Evolutionary conservation across 169 alveolate species (phyloP).

Genomic region (Plasmodium gonderi): DNA sequence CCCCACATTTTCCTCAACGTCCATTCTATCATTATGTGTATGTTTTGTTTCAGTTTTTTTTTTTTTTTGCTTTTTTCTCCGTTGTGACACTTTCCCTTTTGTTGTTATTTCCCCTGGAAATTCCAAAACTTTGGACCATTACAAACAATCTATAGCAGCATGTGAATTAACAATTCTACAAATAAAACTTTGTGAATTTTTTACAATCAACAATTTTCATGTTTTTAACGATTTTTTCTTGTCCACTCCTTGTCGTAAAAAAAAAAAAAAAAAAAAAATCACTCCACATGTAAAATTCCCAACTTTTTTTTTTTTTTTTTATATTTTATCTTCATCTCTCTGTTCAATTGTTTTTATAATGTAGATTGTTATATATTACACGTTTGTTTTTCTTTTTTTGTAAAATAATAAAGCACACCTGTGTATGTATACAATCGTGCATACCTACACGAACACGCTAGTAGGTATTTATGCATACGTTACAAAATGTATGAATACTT

Average conservation of each 20-base stretch:
- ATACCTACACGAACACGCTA: too few species aligned
- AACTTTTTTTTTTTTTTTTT: slow-evolving; percentile 4
- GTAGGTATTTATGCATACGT: neutral
- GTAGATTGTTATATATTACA: neutral
- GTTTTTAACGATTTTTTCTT: slow-evolving; percentile 12
- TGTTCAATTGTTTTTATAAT: neutral
- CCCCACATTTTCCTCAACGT: neutral
- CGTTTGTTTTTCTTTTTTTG: neutral
- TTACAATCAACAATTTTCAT: neutral
- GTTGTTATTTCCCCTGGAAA: neutral
- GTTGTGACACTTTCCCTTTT: neutral
- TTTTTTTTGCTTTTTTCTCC: neutral
- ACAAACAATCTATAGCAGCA: neutral
- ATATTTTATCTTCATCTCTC: neutral
- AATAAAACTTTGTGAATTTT: neutral
- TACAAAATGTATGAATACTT: neutral
- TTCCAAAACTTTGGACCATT: neutral
- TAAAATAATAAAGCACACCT: neutral
- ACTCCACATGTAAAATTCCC: neutral
- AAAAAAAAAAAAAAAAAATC: neutral
- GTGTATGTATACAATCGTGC: neutral
- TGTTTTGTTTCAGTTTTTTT: neutral
- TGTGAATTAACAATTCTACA: neutral
- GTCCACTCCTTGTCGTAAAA: neutral
- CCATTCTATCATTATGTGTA: neutral